Evolutionary conservation across 805 yeast species (phyloP), one percentile per base, ranked within the genome.

Genomic region (Kodamaea fukazawae): DNA sequence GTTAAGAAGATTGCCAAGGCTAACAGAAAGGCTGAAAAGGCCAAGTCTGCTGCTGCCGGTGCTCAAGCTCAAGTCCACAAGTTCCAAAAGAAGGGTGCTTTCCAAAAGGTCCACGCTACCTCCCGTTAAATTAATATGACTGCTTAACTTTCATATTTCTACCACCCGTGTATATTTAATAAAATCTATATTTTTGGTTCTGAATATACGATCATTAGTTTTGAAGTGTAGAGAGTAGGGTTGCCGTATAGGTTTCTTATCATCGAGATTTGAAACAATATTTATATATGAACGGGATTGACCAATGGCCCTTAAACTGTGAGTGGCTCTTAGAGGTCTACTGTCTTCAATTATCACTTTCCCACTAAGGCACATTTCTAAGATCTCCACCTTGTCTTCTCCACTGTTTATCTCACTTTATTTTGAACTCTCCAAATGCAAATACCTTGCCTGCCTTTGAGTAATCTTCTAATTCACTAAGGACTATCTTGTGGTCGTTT

Each of bases 31-130:
- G 91, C 95, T 65, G 90, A 83, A 62, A 83, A 84, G 76, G 95
- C 95, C 61, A 81, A 79, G 71, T 69, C 71, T 60, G 88, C 82
- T 70, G 89, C 86, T 68, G 68, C 83, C 62, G 80, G 78, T 66
- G 86, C 83, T 66, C 62, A 81, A 53, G 54, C 54, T 48, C 81
- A 79, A 76, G 73, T 87, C 69, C 86, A 96, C 63, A 91, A 91
- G 82, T 95, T 88, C 81, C 93, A 84, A 73, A 89, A 91, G 67
- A 89, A 87, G 81, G 97, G 97, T 80, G 88, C 96, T 71, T 87
- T 86, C 88, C 93, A 86, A 76, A 89, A 89, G 80, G 96, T 89
- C 64, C 83, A 81, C 61, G 95, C 96, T 63, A 84, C 95, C 68
- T 88, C 96, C 74, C 96, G 96, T 85, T 89, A 88, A 38, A 40